Conservation (phyloP, 2,329 filamentous ascomycete species). For the Pseudocercospora macadamiae region DNA sequence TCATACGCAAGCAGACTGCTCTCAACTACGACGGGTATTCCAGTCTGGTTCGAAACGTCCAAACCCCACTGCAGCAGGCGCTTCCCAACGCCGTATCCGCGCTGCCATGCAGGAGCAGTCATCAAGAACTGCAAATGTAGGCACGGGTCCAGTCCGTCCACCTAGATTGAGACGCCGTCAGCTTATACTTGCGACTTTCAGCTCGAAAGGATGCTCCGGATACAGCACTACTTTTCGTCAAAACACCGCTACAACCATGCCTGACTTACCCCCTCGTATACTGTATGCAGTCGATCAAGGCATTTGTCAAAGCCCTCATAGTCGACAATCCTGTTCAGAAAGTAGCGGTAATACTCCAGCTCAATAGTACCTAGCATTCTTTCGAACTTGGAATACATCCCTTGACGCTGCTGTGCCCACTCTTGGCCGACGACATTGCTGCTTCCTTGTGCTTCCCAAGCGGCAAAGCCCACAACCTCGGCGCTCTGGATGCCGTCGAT, state of each 20-base stretch:
- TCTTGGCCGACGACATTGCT: slow-evolving; percentile 17
- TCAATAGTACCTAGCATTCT: slow-evolving; percentile 15
- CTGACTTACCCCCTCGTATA: slow-evolving; percentile 17
- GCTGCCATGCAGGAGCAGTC: slow-evolving; percentile 22
- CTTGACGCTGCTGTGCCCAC: slow-evolving; percentile 14
- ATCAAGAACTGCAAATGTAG: slow-evolving; percentile 27
- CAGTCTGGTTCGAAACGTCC: slow-evolving; percentile 14
- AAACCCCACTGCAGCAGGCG: slow-evolving; percentile 26
- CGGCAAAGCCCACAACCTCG: slow-evolving; percentile 22
- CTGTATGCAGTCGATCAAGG: slow-evolving; percentile 15
- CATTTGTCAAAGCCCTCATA: slow-evolving; percentile 17
- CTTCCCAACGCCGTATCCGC: slow-evolving; percentile 19
- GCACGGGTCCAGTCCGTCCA: slow-evolving; percentile 14
- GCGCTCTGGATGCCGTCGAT: slow-evolving; percentile 14
- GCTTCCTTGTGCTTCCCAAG: slow-evolving; percentile 23
- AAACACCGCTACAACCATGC: no score
- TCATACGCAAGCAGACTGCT: slow-evolving; percentile 23
- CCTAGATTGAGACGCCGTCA: no score
- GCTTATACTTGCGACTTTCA: no score
- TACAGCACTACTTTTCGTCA: no score
- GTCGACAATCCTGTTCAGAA: slow-evolving; percentile 23
- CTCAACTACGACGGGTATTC: slow-evolving; percentile 22
- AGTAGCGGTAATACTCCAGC: slow-evolving; percentile 21
- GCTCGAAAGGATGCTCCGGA: no score
- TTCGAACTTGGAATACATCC: slow-evolving; percentile 13